Base-by-base conservation (phyloP, 1,139 yeast species). In the Yamadazyma membranifaciens region DNA sequence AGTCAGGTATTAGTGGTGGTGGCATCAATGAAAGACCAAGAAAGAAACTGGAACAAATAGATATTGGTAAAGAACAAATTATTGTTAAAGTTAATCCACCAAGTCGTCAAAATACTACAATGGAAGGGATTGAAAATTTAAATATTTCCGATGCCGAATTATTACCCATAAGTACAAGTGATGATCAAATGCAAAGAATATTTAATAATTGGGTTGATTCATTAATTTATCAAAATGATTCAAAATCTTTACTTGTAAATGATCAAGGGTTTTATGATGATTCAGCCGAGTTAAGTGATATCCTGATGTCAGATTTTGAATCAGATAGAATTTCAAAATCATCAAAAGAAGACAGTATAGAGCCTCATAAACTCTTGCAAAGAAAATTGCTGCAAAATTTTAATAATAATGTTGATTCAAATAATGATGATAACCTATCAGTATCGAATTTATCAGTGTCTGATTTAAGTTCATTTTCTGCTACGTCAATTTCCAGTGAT, bases 251-350 rank as follows among this genome's bases (percentile, higher is more conserved):
- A 10, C 46, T 40, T 30, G 67, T 71, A 0, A 62, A 69, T 44
- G 75, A 69, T 6, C 76, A 72, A 50, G 77, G 76, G 1, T 69
- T 72, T 36, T 72, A 72, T 42, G 52, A 59, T 4, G 67, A 63
- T 38, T 41, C 59, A 4, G 55, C 54, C 15, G 60, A 49, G 9
- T 41, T 47, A 4, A 46, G 56, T 11, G 72, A 67, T 36, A 44
- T 36, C 13, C 51, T 14, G 50, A 43, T 29, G 39, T 40, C 47
- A 9, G 45, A 37, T 11, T 14, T 28, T 12, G 44, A 40, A 10
- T 27, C 38, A 10, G 44, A 47, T 7, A 38, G 29, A 4, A 40
- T 28, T 5, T 41, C 44, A 5, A 40, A 41, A 7, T 13, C 12
- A 6, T 41, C 43, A 2, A 40, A 24, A 25, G 42, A 43, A 12